These are phyloP conservation scores for Pilaira anomala DNA, from an alignment of 192 early-diverging fungal genomes.

Conservation along the genomic window DNA sequence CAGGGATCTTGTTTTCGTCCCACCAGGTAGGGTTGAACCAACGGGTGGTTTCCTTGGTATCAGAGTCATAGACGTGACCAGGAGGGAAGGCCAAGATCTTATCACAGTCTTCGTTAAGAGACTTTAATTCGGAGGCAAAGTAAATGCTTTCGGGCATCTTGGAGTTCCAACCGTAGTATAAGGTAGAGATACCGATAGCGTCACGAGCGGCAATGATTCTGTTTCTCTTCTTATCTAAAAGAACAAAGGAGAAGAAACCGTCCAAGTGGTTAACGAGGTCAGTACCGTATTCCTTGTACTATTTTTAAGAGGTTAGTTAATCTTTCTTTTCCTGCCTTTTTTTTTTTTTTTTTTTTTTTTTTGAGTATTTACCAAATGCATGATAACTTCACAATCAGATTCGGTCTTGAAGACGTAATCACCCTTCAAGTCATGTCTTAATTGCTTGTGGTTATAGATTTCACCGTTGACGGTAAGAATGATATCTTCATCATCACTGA, in stretches of 20 bases:
- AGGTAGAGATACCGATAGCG: constrained; percentile 96
- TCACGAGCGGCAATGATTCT: constrained; percentile 91
- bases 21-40: constrained; percentile 95
- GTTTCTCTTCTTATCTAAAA: constrained; percentile 81
- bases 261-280: constrained; percentile 87
- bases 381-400: constrained; percentile 97
- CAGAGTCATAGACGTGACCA: constrained; percentile 87
- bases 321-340: background rate
- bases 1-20: constrained; percentile 58
- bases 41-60: constrained; percentile 70
- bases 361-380: constrained; percentile 70
- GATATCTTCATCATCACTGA: constrained; percentile 84
- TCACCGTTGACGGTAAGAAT: constrained; percentile 96
- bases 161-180: constrained; percentile 90
- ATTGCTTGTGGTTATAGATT: constrained; percentile 96
- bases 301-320: background rate
- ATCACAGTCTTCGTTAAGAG: constrained; percentile 96
- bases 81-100: constrained; percentile 97
- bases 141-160: constrained; percentile 84
- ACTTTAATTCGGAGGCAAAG: constrained; percentile 94
- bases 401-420: constrained; percentile 85
- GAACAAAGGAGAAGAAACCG: constrained; percentile 96
- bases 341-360: constrained; percentile 13
- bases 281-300: constrained; percentile 84
- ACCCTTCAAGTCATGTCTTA: constrained; percentile 72